These are phyloP conservation scores for Elaeis guineensis DNA, from an alignment of 176 grass and related monocot species.

Conservation along the genomic window DNA sequence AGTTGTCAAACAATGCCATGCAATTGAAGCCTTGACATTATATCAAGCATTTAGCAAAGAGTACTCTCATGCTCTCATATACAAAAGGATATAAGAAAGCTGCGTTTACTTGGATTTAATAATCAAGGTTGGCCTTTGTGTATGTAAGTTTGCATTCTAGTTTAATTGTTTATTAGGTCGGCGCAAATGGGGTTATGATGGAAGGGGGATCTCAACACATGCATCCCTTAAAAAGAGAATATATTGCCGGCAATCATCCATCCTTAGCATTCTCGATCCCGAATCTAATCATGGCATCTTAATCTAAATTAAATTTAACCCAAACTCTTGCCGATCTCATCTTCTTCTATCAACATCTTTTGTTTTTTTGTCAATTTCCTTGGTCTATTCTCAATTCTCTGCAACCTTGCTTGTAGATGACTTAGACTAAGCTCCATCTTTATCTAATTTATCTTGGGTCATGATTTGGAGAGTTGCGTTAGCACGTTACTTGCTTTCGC, in stretches of 20 bases:
- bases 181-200: conserved; percentile 26
- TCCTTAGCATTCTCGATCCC: neutral
- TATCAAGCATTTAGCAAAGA: neutral
- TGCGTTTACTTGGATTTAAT: conserved; percentile 10
- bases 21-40: conserved; percentile 6
- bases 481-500: conserved; percentile 30
- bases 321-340: neutral
- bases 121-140: conserved; percentile 10
- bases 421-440: neutral
- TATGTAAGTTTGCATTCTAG: conserved; percentile 15
- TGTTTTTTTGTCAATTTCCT: neutral
- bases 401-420: too few species aligned
- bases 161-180: conserved; percentile 18
- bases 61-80: too few species aligned
- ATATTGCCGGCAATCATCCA: conserved; percentile 31
- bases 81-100: neutral
- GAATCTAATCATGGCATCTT: conserved; percentile 13
- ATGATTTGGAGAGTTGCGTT: conserved; percentile 5
- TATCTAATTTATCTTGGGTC: neutral
- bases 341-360: neutral
- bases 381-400: neutral
- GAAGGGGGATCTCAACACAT: conserved; percentile 41
- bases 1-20: neutral
- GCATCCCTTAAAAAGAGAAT: conserved; percentile 22
- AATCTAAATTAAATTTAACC: neutral